Evolutionary conservation across 768 basidiomycete genomes (phyloP).

Genomic region (Suillus alpinus): DNA sequence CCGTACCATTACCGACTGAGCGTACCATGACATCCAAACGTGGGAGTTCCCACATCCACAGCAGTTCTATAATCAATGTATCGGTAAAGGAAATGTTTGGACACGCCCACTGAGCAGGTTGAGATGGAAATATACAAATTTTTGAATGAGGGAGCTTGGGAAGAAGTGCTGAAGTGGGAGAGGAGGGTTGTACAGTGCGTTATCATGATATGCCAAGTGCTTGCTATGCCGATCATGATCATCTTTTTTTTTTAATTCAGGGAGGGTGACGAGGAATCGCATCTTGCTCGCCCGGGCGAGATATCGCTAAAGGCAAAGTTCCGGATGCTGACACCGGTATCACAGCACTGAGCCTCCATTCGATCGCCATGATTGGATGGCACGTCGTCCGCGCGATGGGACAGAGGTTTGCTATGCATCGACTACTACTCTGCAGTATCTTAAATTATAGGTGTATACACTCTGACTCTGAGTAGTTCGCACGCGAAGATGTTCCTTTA

Average conservation of each 20-base stretch:
- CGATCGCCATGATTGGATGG: slow-evolving; percentile 97
- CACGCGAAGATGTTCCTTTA: neutral
- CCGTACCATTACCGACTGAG: slow-evolving; percentile 60
- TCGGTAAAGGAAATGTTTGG: slow-evolving; percentile 97
- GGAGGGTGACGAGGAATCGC: slow-evolving; percentile 52
- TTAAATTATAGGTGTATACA: neutral
- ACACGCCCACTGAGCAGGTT: slow-evolving; percentile 93
- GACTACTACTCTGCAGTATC: slow-evolving; percentile 87
- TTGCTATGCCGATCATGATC: slow-evolving; percentile 3
- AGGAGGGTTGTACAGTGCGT: slow-evolving; percentile 41
- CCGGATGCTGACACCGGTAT: slow-evolving; percentile 30
- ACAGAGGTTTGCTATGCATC: slow-evolving; percentile 90
- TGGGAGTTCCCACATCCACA: slow-evolving; percentile 99
- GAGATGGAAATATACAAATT: slow-evolving; percentile 98
- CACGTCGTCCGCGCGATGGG: slow-evolving; percentile 75
- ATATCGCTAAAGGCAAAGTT: slow-evolving; percentile 92
- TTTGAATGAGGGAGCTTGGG: slow-evolving; percentile 95
- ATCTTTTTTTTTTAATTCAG: slow-evolving; percentile 34
- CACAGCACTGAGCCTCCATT: slow-evolving; percentile 87
- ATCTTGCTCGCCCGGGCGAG: slow-evolving; percentile 84
- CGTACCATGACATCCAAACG: slow-evolving; percentile 69
- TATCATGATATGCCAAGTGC: no score
- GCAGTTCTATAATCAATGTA: no score
- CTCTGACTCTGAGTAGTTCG: neutral
- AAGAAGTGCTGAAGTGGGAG: slow-evolving; percentile 94